Percentiles rank a stretch among this genome's conserved stretches.
These are phyloP conservation scores for Colletotrichum tabaci DNA, from an alignment of 2,329 filamentous ascomycete genomes.

Conservation along the genomic window DNA sequence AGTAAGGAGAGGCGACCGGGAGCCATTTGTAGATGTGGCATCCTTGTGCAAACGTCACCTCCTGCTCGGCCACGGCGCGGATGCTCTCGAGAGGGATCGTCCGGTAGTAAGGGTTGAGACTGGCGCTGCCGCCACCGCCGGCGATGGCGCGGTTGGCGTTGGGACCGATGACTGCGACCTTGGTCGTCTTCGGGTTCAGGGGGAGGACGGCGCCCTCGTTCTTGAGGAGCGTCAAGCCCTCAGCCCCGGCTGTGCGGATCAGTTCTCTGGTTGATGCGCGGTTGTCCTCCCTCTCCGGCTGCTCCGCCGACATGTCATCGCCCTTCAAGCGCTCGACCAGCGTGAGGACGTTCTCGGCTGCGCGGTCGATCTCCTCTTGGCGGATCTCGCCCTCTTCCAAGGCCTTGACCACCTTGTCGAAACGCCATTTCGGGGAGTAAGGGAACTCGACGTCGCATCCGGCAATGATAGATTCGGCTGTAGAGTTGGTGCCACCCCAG, in stretches of 20 bases:
- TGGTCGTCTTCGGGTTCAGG: slow-evolving; percentile 67
- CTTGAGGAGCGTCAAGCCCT: slow-evolving; percentile 76
- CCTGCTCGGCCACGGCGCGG: slow-evolving; percentile 64
- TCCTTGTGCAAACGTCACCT: slow-evolving; percentile 73
- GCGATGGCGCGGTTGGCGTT: slow-evolving; percentile 78
- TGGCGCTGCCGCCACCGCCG: slow-evolving; percentile 78
- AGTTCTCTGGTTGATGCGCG: slow-evolving; percentile 70
- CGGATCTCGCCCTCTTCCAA: slow-evolving; percentile 64
- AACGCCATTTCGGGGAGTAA: slow-evolving; percentile 67
- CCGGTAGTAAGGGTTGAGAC: slow-evolving; percentile 78
- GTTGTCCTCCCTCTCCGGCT: slow-evolving; percentile 71
- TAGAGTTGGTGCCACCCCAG: slow-evolving; percentile 72
- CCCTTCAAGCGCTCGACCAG: slow-evolving; percentile 74
- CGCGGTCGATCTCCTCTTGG: slow-evolving; percentile 66
- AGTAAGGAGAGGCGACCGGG: slow-evolving; percentile 73
- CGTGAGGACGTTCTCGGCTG: slow-evolving; percentile 73
- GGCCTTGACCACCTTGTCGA: slow-evolving; percentile 70
- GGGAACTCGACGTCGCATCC: slow-evolving; percentile 74
- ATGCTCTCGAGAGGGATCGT: slow-evolving; percentile 77
- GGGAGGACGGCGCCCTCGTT: slow-evolving; percentile 73
- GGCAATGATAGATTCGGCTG: slow-evolving; percentile 67
- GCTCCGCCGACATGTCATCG: slow-evolving; percentile 69
- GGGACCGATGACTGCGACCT: slow-evolving; percentile 76
- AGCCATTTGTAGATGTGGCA: slow-evolving; percentile 78
- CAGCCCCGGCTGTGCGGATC: slow-evolving; percentile 73